Conservation (phyloP, 169 alveolate species). For the Babesia caballi region DNA sequence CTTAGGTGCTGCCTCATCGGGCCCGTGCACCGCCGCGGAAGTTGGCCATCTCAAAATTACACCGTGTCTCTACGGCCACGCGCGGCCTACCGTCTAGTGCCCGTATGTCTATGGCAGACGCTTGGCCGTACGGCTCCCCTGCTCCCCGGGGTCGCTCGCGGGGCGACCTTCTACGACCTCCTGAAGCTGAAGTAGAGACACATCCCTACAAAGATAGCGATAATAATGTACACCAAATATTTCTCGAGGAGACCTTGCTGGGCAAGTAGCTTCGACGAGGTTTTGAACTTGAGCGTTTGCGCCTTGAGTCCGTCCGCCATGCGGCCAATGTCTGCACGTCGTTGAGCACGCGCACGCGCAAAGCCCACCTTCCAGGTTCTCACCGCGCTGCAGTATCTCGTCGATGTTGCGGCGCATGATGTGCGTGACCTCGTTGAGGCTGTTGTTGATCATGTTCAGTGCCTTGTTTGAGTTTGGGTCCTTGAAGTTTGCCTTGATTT, state of each 20-base stretch:
- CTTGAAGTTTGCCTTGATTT: conserved; percentile 70
- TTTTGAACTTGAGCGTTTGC: conserved; percentile 48
- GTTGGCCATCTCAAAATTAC: background rate
- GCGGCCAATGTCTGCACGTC: conserved; percentile 63
- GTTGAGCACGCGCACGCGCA: background rate
- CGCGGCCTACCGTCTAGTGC: no score
- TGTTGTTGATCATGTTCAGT: conserved; percentile 72
- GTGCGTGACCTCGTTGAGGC: conserved; percentile 74
- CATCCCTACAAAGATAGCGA: background rate
- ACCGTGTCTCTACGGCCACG: background rate
- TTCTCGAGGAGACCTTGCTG: conserved; percentile 26
- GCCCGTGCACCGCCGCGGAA: background rate
- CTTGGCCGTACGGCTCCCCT: no score
- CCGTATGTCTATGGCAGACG: no score
- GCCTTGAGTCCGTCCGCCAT: conserved; percentile 71
- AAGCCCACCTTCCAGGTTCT: conserved; percentile 73
- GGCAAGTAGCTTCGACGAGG: conserved; percentile 28
- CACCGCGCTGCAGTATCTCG: conserved; percentile 75
- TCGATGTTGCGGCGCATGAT: conserved; percentile 76
- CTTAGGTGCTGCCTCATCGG: background rate
- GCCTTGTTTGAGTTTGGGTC: conserved; percentile 75
- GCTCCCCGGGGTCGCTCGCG: no score
- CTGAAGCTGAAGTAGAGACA: conserved; percentile 17
- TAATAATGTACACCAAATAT: conserved; percentile 1
- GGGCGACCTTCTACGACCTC: background rate